Base-by-base conservation (phyloP, 495 filamentous ascomycete genomes). In the Podospora pseudopauciseta region DNA sequence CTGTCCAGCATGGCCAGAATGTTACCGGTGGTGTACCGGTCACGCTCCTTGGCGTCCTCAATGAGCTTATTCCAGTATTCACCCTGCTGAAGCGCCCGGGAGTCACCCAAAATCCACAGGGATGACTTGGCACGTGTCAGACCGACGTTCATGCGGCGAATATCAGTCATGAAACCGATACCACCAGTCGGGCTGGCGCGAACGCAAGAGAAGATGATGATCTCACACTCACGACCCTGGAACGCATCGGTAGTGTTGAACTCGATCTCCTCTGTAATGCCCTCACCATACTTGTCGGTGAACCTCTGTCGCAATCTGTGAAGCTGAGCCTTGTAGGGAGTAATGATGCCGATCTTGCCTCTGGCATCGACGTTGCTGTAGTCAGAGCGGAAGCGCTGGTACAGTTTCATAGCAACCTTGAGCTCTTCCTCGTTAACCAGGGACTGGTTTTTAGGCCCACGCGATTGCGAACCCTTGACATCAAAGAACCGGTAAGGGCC, bases 191-290 rank as follows among this genome's bases (percentile, higher is more conserved):
- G 82, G 18, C 91, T 94, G 39, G 95, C 93, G 79, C 95, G 88
- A 39, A 99, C 95, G 77, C 95, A 99, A 62, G 96, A 98, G 81
- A 99, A 99, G 67, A 99, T 97, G 74, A 99, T 97, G 69, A 99
- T 88, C 77, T 99, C 95, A 75, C 92, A 93, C 79, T 99, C 95
- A 61, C 95, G 88, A 70, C 95, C 95, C 75, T 99, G 95, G 79
- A 97, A 99, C 18, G 95, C 95, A 79, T 99, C 95, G 1, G 96
- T 97, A 4, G 95, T 99, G 74, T 99, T 99, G 83, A 98, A 98
- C 68, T 99, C 95, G 63, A 99, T 87, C 53, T 82, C 86, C 39
- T 89, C 88, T 23, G 90, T 84, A 69, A 99, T 93, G 11, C 75
- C 76, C 0, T 91, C 85, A 16, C 95, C 94, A 74, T 90, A 97